Base-by-base conservation (phyloP, 495 filamentous ascomycete genomes). In the Talaromyces nanjingensis region DNA sequence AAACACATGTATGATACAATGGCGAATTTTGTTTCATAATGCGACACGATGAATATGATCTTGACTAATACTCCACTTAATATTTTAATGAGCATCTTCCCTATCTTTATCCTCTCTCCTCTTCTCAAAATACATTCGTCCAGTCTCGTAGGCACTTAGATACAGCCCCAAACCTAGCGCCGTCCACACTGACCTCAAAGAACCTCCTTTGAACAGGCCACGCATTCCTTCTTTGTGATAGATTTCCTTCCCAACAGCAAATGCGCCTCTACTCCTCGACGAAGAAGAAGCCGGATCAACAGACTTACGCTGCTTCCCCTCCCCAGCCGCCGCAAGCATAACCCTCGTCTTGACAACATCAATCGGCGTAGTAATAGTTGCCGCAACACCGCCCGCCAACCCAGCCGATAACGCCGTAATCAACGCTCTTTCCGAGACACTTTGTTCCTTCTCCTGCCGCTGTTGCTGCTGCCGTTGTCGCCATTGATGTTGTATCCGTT, bases 301-400 rank as follows among this genome's bases (percentile, higher is more conserved):
- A 37, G 33, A 37, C 6, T 39, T 63, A 25, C 64, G 33, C 34
- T 73, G 59, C 22, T 53, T 47, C 66, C 70, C 52, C 34, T 60
- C 63, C 66, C 62, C 65, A 47, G 72, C 63, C 56, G 68, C 78
- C 20, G 82, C 84, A 42, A 87, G 79, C 89, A 84, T 94, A 65
- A 94, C 84, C 60, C 89, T 75, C 61, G 91, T 94, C 77, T 94
- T 94, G 2, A 93, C 84, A 16, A 93, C 89, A 73, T 94, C 91
- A 59, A 91, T 83, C 0, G 91, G 91, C 31, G 90, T 93, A 6
- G 91, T 94, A 3, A 91, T 70, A 3, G 86, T 76, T 5, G 90
- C 87, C 4, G 91, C 84, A 12, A 92, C 71, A 8, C 82, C 79
- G 0, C 91, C 92, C 4, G 91, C 87, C 8, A 81, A 63, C 7